These are phyloP conservation scores for Trichoderma atrobrunneum DNA, from an alignment of 2,329 filamentous ascomycete species.

Conservation along the genomic window DNA sequence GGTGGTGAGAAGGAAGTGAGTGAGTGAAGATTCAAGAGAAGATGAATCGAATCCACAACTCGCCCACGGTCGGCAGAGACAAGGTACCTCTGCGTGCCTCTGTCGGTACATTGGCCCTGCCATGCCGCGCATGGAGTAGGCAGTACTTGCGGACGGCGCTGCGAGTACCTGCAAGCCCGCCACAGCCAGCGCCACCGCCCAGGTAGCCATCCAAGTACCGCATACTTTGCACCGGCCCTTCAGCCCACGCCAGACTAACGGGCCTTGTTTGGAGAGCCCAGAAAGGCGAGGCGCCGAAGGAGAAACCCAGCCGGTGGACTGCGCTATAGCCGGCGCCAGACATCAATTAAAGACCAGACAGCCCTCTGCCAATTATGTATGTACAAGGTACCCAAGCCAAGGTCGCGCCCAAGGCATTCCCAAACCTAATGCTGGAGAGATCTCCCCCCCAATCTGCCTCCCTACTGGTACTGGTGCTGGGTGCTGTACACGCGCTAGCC, in stretches of 20 bases:
- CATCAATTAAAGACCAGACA: slow-evolving; percentile 8
- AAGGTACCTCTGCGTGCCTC: slow-evolving; percentile 15
- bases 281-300: slow-evolving; percentile 14
- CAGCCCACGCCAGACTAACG: slow-evolving; percentile 10
- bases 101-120: slow-evolving; percentile 17
- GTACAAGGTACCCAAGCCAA: not conserved
- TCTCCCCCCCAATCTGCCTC: slow-evolving; percentile 15
- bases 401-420: not conserved
- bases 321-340: slow-evolving; percentile 16
- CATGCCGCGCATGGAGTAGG: slow-evolving; percentile 14
- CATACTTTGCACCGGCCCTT: not conserved
- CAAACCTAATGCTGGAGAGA: slow-evolving; percentile 16
- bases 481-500: not conserved
- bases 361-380: not conserved
- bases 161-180: not conserved
- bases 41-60: slow-evolving; percentile 24
- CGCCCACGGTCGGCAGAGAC: slow-evolving; percentile 21
- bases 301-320: slow-evolving; percentile 13
- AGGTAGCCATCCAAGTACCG: not conserved
- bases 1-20: slow-evolving; percentile 20
- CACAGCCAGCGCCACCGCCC: not conserved
- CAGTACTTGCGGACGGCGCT: not conserved
- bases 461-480: not conserved
- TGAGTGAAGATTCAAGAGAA: slow-evolving; percentile 27
- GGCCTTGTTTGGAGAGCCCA: slow-evolving; percentile 11